Base-by-base conservation (phyloP, 805 yeast species). In the Yarrowia divulgata region DNA sequence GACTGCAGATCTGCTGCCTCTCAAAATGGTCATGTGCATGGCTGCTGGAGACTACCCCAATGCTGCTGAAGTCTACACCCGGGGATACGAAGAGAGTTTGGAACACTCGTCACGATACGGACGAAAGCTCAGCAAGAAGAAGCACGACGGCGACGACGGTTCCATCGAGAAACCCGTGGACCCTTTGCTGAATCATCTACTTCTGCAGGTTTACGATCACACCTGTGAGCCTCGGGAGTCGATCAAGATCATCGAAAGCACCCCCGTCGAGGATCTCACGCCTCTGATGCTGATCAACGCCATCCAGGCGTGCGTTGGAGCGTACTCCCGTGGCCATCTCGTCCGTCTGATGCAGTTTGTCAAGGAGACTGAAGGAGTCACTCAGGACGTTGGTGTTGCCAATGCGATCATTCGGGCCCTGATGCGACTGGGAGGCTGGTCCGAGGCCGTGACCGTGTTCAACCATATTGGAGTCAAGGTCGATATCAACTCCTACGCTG, bases 341-440 rank as follows among this genome's bases (percentile, higher is more conserved):
- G 14, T 45, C 8, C 40, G 14, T 12, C 4, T 60, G 29, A 60
- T 60, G 66, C 12, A 19, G 18, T 43, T 60, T 14, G 18, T 18
- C 43, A 12, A 60, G 50, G 32, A 32, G 48, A 54, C 60, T 5
- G 37, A 19, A 18, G 39, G 49, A 10, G 37, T 57, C n/a, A n/a
- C 39, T 1, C 34, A 57, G n/a, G 52, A 60, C 52, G 32, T 60
- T 3, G 18, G 29, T 8, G 52, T 60, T 34, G 34, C 18, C 4
- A 60, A 43, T 6, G 52, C 66, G 8, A 16, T 60, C 42, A 60
- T 60, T 14, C 39, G 66, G n/a, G 66, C 42, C 4, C 52, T 60
- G 7, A 60, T 60, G 66, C 40, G 66, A 12, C 66, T 60, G 8
- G 66, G 66, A 32, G 66, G 66, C n/a, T 60, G 52, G 50, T 43